A percentile compares a stretch with the other conserved stretches of the same genome.
phyloP scores from a whole-genome alignment of 257 asterid species.

The Leonotis leonurus region DNA sequence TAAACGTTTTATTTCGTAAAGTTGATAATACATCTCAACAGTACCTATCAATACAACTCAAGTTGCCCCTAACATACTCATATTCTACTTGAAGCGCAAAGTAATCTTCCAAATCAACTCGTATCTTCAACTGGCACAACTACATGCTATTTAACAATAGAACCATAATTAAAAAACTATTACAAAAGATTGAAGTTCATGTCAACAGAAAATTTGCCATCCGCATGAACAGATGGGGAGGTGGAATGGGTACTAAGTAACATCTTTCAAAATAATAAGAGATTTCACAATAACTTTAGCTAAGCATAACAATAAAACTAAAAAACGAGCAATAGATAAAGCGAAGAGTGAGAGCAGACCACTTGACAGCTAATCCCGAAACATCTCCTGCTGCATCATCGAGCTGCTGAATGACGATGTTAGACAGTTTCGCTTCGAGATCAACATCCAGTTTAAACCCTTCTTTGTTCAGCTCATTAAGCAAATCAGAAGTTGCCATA shows the following conservation, averaged over 20 bases:
- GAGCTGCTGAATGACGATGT: slow-evolving; percentile 82
- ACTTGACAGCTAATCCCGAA: slow-evolving; percentile 97
- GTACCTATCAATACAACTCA: not conserved
- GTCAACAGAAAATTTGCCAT: not conserved
- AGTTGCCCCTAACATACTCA: slow-evolving; percentile 1
- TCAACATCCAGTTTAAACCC: slow-evolving; percentile 80
- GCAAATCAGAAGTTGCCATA: slow-evolving; percentile 99
- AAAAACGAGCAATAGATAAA: slow-evolving; percentile 2
- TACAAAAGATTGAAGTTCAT: too few species aligned
- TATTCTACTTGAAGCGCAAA: not conserved
- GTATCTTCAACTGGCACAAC: too few species aligned
- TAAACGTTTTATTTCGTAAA: too few species aligned
- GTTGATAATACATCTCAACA: not conserved
- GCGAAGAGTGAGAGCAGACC: slow-evolving; percentile 37
- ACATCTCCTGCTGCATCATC: slow-evolving; percentile 99
- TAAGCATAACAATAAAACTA: not conserved
- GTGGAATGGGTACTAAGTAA: not conserved
- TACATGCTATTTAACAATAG: too few species aligned
- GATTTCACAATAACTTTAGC: not conserved
- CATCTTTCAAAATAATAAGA: not conserved
- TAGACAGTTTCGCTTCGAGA: slow-evolving; percentile 75
- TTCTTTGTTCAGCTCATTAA: slow-evolving; percentile 85
- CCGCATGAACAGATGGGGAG: not conserved
- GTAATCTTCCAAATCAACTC: not conserved
- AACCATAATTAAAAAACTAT: too few species aligned